phyloP scores from a whole-genome alignment of 169 alveolate species.

The Plasmodium ovale region DNA sequence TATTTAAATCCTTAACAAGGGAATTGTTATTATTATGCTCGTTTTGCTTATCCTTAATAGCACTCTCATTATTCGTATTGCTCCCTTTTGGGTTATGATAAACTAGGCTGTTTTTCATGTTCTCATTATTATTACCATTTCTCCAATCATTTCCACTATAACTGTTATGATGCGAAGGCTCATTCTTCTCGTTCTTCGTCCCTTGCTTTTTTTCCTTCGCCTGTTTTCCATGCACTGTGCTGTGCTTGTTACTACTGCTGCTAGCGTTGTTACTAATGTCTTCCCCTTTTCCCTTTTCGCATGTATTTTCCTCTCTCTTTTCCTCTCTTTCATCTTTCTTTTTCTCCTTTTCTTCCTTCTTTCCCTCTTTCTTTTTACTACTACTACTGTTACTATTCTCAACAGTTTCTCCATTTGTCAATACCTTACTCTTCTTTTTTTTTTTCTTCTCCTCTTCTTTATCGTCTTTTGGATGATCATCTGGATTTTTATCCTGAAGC shows the following conservation, averaged over 20 bases:
- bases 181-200: constrained; percentile 18
- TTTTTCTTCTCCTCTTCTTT: constrained; percentile 2
- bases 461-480: not conserved
- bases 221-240: constrained; percentile 11
- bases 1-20: constrained; percentile 30
- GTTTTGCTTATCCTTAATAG: not conserved
- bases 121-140: constrained; percentile 21
- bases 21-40: constrained; percentile 11
- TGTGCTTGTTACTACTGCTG: not conserved
- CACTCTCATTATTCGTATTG: not conserved
- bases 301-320: not conserved
- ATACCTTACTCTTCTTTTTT: not conserved
- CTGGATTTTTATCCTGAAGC: not conserved
- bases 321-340: constrained; percentile 1
- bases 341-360: constrained; percentile 28
- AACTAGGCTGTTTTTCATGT: not conserved
- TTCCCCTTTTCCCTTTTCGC: constrained; percentile 16
- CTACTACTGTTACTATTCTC: not conserved
- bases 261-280: not conserved
- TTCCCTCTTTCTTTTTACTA: too few relatives aligned
- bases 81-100: not conserved
- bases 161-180: not conserved
- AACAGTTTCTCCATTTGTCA: not conserved
- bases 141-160: constrained; percentile 43
- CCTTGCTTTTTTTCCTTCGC: constrained; percentile 8